Percentiles rank a stretch among this genome's conserved stretches.
phyloP scores from a whole-genome alignment of 495 filamentous ascomycete species.

The Penicillium robsamsonii region DNA sequence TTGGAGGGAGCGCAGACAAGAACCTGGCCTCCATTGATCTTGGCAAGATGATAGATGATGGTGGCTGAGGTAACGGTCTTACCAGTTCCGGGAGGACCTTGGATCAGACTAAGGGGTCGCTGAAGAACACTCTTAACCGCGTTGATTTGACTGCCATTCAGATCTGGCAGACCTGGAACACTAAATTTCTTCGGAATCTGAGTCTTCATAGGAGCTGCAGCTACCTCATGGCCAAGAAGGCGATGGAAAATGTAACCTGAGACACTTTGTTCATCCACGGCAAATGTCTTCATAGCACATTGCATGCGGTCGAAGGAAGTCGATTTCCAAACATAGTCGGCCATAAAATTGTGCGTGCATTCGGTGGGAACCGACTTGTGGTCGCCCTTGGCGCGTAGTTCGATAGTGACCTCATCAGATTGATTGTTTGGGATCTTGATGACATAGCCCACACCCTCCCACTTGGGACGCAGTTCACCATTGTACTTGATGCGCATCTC shows the following conservation, averaged over 20 bases:
- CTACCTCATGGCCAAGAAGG: constrained; percentile 92
- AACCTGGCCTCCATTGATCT: constrained; percentile 91
- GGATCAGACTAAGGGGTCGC: constrained; percentile 91
- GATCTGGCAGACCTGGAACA: constrained; percentile 90
- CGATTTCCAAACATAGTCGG: constrained; percentile 99
- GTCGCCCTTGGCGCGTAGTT: constrained; percentile 82
- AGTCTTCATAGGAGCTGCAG: constrained; percentile 93
- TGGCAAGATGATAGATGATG: constrained; percentile 96
- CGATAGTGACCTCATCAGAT: constrained; percentile 95
- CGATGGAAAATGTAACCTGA: constrained; percentile 99
- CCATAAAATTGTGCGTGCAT: constrained; percentile 96
- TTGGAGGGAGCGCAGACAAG: constrained; percentile 97
- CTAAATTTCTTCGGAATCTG: constrained; percentile 96
- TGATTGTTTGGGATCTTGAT: constrained; percentile 99
- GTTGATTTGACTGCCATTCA: constrained; percentile 94
- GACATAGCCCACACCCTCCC: constrained; percentile 98
- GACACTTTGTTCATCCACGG: constrained; percentile 96
- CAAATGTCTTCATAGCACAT: constrained; percentile 98
- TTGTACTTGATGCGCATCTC: constrained; percentile 98
- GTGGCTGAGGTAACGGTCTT: constrained; percentile 99
- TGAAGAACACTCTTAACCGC: constrained; percentile 95
- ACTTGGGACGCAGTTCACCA: constrained; percentile 87
- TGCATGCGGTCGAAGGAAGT: constrained; percentile 99
- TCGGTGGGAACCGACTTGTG: constrained; percentile 96
- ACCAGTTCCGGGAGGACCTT: constrained; percentile 94